Conservation (phyloP, 2,329 filamentous ascomycete genomes). For the Calycina marina region DNA sequence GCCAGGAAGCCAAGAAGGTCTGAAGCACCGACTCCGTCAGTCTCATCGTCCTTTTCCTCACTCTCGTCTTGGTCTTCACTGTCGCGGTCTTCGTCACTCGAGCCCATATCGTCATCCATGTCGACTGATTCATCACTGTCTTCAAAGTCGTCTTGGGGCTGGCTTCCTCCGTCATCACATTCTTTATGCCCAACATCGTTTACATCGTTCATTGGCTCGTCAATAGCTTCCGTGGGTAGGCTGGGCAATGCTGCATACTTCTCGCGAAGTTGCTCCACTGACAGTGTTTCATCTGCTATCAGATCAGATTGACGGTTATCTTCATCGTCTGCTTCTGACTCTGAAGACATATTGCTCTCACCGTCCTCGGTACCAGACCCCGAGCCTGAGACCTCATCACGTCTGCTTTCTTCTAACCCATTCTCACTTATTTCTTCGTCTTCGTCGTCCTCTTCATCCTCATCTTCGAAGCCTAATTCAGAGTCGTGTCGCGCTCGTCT, state of each 20-base stretch:
- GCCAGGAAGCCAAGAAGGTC: constrained; percentile 21
- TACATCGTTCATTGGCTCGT: constrained; percentile 17
- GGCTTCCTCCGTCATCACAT: constrained; percentile 17
- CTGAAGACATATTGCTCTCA: constrained; percentile 47
- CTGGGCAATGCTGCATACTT: constrained; percentile 55
- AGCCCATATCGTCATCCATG: constrained; percentile 53
- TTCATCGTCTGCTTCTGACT: constrained; percentile 41
- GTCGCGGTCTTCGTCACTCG: constrained; percentile 34
- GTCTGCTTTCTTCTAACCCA: constrained; percentile 28
- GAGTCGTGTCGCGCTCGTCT: constrained; percentile 38
- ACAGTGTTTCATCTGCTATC: constrained; percentile 47
- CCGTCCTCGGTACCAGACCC: constrained; percentile 25
- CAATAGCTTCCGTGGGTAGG: constrained; percentile 16
- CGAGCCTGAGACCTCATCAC: constrained; percentile 50
- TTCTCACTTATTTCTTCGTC: constrained; percentile 14
- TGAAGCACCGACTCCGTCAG: constrained; percentile 29
- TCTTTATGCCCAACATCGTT: constrained; percentile 18
- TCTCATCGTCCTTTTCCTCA: constrained; percentile 22
- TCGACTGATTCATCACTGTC: constrained; percentile 52
- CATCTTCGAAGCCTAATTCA: constrained; percentile 30
- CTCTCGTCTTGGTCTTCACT: constrained; percentile 27
- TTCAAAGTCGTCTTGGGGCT: constrained; percentile 18
- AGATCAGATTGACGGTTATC: constrained; percentile 29
- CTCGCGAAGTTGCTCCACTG: constrained; percentile 50
- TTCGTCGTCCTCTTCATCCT: constrained; percentile 22